These are phyloP conservation scores for Starmerella geochares DNA, from an alignment of 805 yeast genomes.

Conservation along the genomic window DNA sequence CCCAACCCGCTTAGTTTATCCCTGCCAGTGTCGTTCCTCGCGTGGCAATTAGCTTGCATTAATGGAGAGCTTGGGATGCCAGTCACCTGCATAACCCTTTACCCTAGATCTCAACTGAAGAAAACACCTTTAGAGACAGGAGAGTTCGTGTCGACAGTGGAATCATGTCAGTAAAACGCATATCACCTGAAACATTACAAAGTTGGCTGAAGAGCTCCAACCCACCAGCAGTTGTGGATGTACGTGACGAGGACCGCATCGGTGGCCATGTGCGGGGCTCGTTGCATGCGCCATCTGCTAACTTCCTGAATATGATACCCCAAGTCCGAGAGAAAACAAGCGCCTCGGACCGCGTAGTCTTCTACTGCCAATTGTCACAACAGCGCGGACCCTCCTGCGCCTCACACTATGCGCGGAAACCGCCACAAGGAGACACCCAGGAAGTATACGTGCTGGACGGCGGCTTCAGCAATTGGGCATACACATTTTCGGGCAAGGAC, in stretches of 20 bases:
- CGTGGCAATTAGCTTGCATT: background rate
- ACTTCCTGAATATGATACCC: slow-evolving; percentile 36
- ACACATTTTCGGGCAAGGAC: slow-evolving; percentile 54
- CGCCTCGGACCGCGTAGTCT: slow-evolving; percentile 48
- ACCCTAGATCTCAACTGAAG: background rate
- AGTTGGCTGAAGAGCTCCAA: slow-evolving; percentile 27
- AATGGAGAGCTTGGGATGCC: background rate
- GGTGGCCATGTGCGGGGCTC: slow-evolving; percentile 64
- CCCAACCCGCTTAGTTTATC: background rate
- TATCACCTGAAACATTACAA: slow-evolving; percentile 26
- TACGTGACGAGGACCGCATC: slow-evolving; percentile 68
- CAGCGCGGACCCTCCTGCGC: slow-evolving; percentile 88
- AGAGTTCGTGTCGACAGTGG: too few relatives aligned
- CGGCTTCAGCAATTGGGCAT: slow-evolving; percentile 82
- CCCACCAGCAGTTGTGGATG: slow-evolving; percentile 54
- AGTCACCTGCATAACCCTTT: background rate
- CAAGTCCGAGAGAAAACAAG: slow-evolving; percentile 34
- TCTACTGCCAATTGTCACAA: slow-evolving; percentile 86
- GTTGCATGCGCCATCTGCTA: slow-evolving; percentile 45
- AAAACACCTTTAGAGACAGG: background rate
- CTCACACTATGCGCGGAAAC: slow-evolving; percentile 26
- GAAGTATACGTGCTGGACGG: slow-evolving; percentile 66
- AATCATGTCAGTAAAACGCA: slow-evolving; percentile 7
- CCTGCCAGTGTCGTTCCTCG: background rate
- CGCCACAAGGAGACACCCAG: slow-evolving; percentile 25